phyloP scores from a whole-genome alignment of 495 filamentous ascomycete species.

The Echria macrotheca region DNA sequence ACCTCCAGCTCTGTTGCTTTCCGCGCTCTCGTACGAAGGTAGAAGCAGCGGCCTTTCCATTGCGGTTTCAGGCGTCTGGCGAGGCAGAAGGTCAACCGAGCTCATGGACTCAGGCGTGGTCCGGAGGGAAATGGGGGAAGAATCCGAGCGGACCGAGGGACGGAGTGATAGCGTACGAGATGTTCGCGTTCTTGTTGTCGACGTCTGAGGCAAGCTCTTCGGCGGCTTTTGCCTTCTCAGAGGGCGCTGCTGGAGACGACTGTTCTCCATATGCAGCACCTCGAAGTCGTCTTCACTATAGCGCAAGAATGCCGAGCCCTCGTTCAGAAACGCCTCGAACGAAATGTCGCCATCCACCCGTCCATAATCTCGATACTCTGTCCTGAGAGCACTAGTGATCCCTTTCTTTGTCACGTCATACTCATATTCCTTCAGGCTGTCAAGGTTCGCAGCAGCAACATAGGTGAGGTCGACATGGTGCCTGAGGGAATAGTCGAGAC shows the following conservation, averaged over 20 bases:
- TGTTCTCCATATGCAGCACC: not conserved
- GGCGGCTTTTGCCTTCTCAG: not conserved
- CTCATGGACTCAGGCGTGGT: not conserved
- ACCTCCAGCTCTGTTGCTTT: not conserved
- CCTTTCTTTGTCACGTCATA: not conserved
- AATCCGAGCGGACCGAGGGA: not conserved
- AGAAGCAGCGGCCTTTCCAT: not conserved
- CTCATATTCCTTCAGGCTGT: not conserved
- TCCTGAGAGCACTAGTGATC: not conserved
- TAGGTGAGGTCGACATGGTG: not conserved
- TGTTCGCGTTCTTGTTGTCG: not conserved
- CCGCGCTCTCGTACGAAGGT: not conserved
- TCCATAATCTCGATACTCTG: not conserved
- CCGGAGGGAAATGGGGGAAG: not conserved
- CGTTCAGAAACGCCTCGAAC: not conserved
- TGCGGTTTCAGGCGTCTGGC: not conserved
- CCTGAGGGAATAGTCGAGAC: not conserved
- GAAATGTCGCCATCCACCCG: not conserved
- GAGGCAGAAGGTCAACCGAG: not conserved
- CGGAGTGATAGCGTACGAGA: not conserved
- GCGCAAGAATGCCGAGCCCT: not conserved
- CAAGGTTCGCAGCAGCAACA: not conserved
- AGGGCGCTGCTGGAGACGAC: not conserved
- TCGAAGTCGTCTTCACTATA: not conserved
- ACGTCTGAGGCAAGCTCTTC: not conserved